These are phyloP conservation scores for Pinus albicaulis DNA, from an alignment of 75 land plant species.

Conservation along the genomic window DNA sequence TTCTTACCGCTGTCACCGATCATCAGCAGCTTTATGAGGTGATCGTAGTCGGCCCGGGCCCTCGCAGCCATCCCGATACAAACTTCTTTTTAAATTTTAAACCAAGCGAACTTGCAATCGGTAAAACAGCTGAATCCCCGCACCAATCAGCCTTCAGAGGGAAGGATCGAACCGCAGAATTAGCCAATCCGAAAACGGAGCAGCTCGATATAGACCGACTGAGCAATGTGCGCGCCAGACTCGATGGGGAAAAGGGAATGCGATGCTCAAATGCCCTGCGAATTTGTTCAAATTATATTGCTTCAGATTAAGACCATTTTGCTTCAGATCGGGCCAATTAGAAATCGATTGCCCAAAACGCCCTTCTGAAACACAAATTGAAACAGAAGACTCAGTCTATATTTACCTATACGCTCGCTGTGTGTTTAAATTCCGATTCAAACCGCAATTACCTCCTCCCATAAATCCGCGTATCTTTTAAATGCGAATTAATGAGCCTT, in stretches of 20 bases:
- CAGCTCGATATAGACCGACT: not conserved
- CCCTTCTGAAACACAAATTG: too few species aligned
- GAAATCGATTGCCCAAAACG: too few species aligned
- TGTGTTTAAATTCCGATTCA: too few species aligned
- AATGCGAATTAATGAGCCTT: too few species aligned
- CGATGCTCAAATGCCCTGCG: not conserved
- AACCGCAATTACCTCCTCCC: too few species aligned
- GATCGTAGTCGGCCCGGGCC: constrained; percentile 56
- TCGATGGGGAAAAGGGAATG: not conserved
- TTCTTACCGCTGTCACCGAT: constrained; percentile 62
- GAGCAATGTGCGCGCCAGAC: not conserved
- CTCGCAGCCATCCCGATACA: constrained; percentile 34
- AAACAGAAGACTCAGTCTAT: too few species aligned
- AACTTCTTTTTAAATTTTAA: not conserved
- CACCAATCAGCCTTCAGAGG: not conserved
- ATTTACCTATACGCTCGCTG: too few species aligned
- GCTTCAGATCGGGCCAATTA: too few species aligned
- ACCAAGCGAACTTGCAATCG: not conserved
- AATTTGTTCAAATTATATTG: not conserved
- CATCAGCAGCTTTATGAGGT: constrained; percentile 61
- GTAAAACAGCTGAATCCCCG: not conserved
- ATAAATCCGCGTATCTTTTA: too few species aligned
- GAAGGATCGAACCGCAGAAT: not conserved
- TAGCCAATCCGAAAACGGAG: not conserved
- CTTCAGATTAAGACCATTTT: not conserved